Conservation (phyloP, 2,329 filamentous ascomycete genomes). For the Colletotrichum nymphaeae region DNA sequence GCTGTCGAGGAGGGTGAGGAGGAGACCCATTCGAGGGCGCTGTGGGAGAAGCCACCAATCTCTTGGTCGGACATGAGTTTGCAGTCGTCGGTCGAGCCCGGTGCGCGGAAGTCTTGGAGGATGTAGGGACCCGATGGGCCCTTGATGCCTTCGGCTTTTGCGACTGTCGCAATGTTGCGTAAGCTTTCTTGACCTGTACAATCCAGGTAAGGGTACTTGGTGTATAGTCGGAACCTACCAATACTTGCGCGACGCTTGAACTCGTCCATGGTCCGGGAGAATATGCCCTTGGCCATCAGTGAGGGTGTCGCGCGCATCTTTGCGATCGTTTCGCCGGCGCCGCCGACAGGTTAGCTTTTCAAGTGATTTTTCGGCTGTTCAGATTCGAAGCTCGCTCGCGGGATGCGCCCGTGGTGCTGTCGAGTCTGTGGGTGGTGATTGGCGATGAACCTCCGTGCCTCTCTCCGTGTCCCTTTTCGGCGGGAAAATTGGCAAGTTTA, state of each 20-base stretch:
- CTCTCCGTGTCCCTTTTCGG: too few species aligned
- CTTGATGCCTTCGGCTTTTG: constrained; percentile 77
- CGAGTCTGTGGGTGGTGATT: background rate
- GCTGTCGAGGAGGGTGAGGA: constrained; percentile 35
- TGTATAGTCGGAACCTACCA: constrained; percentile 50
- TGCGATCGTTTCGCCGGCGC: background rate
- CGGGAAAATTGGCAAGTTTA: background rate
- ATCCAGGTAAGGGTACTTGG: background rate
- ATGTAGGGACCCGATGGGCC: constrained; percentile 71
- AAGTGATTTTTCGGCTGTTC: background rate
- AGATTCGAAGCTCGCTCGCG: background rate
- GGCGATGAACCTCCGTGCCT: background rate
- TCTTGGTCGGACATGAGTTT: constrained; percentile 89
- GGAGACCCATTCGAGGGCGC: constrained; percentile 74
- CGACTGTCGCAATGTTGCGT: constrained; percentile 56
- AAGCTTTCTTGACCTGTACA: background rate
- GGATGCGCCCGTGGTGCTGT: background rate
- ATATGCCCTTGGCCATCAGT: constrained; percentile 63
- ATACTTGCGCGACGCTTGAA: constrained; percentile 67
- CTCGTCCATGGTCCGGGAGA: constrained; percentile 69
- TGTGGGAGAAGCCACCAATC: constrained; percentile 87
- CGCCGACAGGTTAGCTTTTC: background rate
- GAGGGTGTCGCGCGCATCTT: constrained; percentile 61
- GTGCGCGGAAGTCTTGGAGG: constrained; percentile 71
- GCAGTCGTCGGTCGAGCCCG: constrained; percentile 60